Conservation (phyloP, 176 grass and related monocot genomes). For the Sorghum bicolor region Sorghum_bicolor_NCBIv3 NC_012873.2:64521501-64522000, state of each 20-base stretch:
- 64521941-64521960: neutral
- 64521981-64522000: neutral
- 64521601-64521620: constrained; percentile 96
- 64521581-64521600: constrained; percentile 92
- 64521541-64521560: constrained; percentile 62
- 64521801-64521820: constrained; percentile 91
- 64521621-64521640: constrained; percentile 93
- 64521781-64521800: constrained; percentile 53
- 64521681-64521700: neutral
- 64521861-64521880: constrained; percentile 98
- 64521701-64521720: constrained; percentile 16
- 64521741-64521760: constrained; percentile 10
- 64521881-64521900: constrained; percentile 82
- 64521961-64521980: neutral
- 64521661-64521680: constrained; percentile 6
- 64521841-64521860: constrained; percentile 95
- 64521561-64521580: constrained; percentile 99
- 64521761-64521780: constrained; percentile 15
- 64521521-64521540: constrained; percentile 24
- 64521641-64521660: constrained; percentile 81
- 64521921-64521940: neutral
- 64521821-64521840: constrained; percentile 93
- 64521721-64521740: constrained; percentile 3
- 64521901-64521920: constrained; percentile 12
- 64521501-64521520: neutral